Base-by-base conservation (phyloP, 169 alveolate genomes). In the Cryptosporidium felis region DNA sequence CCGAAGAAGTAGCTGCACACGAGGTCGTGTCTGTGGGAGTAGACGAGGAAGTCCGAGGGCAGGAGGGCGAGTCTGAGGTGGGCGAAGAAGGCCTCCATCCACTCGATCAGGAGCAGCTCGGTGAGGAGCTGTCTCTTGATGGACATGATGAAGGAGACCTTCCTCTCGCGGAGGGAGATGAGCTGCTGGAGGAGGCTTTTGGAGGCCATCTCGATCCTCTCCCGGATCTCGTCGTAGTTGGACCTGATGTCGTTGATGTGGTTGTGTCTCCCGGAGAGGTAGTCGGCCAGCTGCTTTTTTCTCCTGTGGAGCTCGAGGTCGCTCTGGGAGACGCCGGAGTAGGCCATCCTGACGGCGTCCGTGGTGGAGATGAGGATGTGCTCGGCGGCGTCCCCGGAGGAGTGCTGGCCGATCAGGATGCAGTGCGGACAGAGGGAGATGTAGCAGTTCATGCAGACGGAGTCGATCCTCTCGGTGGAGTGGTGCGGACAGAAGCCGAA, bases 401-500 rank as follows among this genome's bases (percentile, higher is more conserved):
- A 91, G 89, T 94, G 97, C 44, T 88, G 63, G 5, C 96, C 97
- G 62, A 92, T 91, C 40, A 94, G 89, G 5, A 94, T 80, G 81
- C 97, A 94, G 80, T 92, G 93, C 49, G 94, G 92, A 67, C 97
- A 94, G 16, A 94, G 88, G 36, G 95, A 89, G 45, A 90, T 80
- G 85, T 82, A 94, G 58, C 97, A 94, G 91, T 92, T 89, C 91
- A 94, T 89, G 89, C 97, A 94, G 38, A 93, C 96, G 36, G 88
- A 91, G 65, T 94, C 97, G n/a, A 94, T 74, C 80, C 92, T 89
- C 67, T 94, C 97, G 14, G 94, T 85, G 12, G 96, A 95, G 81
- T 94, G 97, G 51, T 89, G 88, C 9, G 95, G 94, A 65, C 97
- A 94, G 36, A 89, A 89, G 4, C 97, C 97, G 81, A 94, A 94